Base-by-base conservation (phyloP, 2,329 filamentous ascomycete genomes). In the Colletotrichum sansevieriae region DNA sequence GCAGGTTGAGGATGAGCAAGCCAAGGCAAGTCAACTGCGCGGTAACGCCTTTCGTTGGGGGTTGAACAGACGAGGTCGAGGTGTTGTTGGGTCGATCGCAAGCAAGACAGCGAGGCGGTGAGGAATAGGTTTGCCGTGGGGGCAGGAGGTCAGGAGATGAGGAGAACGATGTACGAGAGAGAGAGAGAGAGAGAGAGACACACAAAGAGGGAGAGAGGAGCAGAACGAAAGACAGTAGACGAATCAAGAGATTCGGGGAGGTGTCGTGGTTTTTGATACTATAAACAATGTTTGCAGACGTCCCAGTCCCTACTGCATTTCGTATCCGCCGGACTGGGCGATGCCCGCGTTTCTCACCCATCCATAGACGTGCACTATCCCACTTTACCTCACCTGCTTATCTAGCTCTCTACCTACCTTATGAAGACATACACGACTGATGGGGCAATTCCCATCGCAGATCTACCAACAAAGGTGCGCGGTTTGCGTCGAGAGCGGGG, bases 21-120 rank as follows among this genome's bases (percentile, higher is more conserved):
- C 22, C 18, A 29, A 51, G 33, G 33, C 41, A 35, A 51, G 33
- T 41, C 41, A 41, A 60, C 43, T 56, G 22, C 33, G 37, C 55
- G 55, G 66, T 43, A 49, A 68, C 39, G 55, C 56, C 60, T 68
- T 51, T 56, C 66, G 66, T 68, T 68, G 62, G 55, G 66, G 46
- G 29, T 25, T 12, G 41, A 52, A 55, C 12, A 10, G 25, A 22
- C 22, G 63, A 37, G 44, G 33, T 12, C 55, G 12, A 39, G 12
- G 35, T 29, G 56, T 46, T 44, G 55, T 60, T 56, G 62, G 39
- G 62, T 43, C n/a, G 39, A 13, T 22, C 33, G 33, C 15, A 13
- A 20, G 43, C 22, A 65, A 54, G 61, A 60, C 39, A 51, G 49
- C 25, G 52, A 46, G 60, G 66, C 66, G 62, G 66, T 66, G 49